These are phyloP conservation scores for Andrographis paniculata DNA, from an alignment of 305 asterid species.

Conservation along the genomic window DNA sequence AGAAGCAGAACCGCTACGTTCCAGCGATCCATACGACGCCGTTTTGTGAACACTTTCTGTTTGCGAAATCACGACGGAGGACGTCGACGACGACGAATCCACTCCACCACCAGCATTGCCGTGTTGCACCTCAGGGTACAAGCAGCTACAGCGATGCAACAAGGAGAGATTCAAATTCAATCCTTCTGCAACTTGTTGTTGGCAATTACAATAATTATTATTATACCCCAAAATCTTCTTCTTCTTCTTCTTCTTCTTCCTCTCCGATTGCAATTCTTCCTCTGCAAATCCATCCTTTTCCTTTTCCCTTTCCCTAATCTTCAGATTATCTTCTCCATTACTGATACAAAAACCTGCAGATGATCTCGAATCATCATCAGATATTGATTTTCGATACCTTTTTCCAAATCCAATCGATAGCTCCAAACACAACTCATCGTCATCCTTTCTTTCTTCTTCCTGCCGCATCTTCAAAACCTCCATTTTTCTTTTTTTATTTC, in stretches of 20 bases:
- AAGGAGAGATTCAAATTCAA: neutral
- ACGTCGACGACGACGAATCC: too few relatives aligned
- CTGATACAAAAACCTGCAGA: too few relatives aligned
- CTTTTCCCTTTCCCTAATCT: conserved; percentile 32
- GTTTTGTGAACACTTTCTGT: too few relatives aligned
- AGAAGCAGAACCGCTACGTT: conserved; percentile 39
- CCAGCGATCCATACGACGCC: conserved; percentile 21
- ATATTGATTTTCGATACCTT: too few relatives aligned
- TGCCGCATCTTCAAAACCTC: conserved; percentile 26
- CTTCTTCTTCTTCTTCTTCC: neutral
- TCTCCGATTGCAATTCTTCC: conserved; percentile 4
- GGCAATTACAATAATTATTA: too few relatives aligned
- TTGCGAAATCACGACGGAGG: too few relatives aligned
- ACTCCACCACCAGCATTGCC: neutral
- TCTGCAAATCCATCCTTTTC: conserved; percentile 26
- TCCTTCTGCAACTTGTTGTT: too few relatives aligned
- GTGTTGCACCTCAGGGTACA: too few relatives aligned
- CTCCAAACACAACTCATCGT: conserved; percentile 55
- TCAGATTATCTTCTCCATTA: conserved; percentile 25
- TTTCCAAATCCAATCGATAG: conserved; percentile 56
- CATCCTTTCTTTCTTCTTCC: conserved; percentile 21
- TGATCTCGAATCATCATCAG: conserved; percentile 13
- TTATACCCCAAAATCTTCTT: too few relatives aligned
- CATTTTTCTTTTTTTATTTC: conserved; percentile 8
- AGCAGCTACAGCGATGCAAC: neutral